Conservation (phyloP, 768 basidiomycete species). For the Suillus lakei region DNA sequence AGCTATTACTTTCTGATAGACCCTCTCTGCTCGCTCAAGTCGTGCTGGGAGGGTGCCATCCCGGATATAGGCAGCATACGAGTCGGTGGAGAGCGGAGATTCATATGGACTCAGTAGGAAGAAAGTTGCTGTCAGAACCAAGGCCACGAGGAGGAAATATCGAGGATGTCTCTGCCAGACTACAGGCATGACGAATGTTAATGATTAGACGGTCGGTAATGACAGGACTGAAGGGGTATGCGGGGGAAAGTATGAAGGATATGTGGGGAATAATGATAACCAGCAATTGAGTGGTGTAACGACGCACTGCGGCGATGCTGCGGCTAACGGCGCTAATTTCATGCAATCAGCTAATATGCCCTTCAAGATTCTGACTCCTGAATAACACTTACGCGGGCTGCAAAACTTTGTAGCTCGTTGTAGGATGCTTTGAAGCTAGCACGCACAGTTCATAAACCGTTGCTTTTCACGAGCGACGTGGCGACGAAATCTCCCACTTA, state of each 20-base stretch:
- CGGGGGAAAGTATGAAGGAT: conserved; percentile 13
- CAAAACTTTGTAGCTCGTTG: not conserved
- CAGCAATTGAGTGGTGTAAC: conserved; percentile 8
- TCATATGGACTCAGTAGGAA: conserved; percentile 50
- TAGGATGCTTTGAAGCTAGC: not conserved
- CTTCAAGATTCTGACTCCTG: not conserved
- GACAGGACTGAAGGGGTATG: conserved; percentile 15
- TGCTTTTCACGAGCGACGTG: not conserved
- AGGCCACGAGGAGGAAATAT: conserved; percentile 49
- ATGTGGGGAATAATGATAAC: conserved; percentile 20
- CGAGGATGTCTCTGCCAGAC: conserved; percentile 54
- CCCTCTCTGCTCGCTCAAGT: conserved; percentile 46
- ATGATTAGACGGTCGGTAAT: conserved; percentile 6
- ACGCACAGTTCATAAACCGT: not conserved
- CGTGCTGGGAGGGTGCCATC: conserved; percentile 44
- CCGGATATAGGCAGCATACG: conserved; percentile 28
- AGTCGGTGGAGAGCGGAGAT: conserved; percentile 26
- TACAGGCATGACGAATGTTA: conserved; percentile 27
- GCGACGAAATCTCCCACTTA: not conserved
- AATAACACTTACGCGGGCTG: not conserved
- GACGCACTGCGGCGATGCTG: not conserved
- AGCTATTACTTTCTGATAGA: conserved; percentile 48
- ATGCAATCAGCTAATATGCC: not conserved
- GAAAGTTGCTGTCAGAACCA: conserved; percentile 48
- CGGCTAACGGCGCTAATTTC: not conserved